Percentiles rank a stretch among this genome's conserved stretches.
phyloP scores from a whole-genome alignment of 179 eudicot species.

The Silene coronaria region DNA sequence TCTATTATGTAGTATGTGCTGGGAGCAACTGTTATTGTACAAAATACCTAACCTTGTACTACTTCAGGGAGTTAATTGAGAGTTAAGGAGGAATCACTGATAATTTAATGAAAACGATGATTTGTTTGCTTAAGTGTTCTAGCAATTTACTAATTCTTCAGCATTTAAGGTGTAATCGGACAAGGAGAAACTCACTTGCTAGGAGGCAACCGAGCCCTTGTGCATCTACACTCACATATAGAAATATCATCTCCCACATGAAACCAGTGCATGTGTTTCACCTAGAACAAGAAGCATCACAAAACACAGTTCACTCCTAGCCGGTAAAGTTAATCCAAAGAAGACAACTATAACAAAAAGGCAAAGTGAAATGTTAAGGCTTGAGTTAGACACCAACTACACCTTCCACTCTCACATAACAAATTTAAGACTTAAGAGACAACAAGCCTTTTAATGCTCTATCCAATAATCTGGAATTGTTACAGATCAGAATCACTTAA shows the following conservation, averaged over 20 bases:
- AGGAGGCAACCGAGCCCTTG: conserved; percentile 81
- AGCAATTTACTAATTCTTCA: neutral
- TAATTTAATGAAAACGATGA: neutral
- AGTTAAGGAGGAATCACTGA: neutral
- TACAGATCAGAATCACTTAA: neutral
- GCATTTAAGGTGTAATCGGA: neutral
- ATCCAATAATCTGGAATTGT: neutral
- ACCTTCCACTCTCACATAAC: neutral
- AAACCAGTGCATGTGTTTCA: conserved; percentile 96
- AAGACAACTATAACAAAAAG: neutral
- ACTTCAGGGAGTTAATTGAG: neutral
- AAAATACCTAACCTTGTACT: neutral
- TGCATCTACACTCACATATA: conserved; percentile 87
- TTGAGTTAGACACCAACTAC: neutral
- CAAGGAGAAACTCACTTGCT: conserved; percentile 62
- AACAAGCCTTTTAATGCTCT: neutral
- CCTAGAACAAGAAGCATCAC: conserved; percentile 40
- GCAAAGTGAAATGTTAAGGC: neutral
- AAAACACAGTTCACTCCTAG: neutral
- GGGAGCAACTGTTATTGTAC: neutral
- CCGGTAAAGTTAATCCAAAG: neutral
- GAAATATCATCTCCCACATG: conserved; percentile 65
- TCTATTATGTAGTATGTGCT: neutral
- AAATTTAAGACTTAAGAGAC: neutral
- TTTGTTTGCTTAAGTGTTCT: neutral